phyloP scores from a whole-genome alignment of 768 basidiomycete genomes.

The Antrodiella citrinella region DNA sequence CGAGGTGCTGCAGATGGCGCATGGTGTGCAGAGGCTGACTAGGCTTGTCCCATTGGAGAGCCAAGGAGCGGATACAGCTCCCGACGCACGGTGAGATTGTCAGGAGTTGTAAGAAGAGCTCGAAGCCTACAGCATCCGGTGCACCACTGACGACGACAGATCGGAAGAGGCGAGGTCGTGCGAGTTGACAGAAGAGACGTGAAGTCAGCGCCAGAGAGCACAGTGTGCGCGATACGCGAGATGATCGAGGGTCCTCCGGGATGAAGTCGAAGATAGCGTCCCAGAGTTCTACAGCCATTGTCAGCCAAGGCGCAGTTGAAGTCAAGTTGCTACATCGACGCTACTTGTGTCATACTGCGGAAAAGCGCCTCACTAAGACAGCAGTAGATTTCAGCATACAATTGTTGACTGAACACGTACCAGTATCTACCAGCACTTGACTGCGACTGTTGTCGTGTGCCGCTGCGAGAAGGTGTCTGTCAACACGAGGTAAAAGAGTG shows the following conservation, averaged over 20 bases:
- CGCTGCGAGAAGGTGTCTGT: too few relatives aligned
- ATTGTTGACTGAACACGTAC: too few relatives aligned
- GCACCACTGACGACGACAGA: not conserved
- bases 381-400: too few relatives aligned
- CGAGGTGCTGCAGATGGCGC: not conserved
- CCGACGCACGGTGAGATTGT: not conserved
- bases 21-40: not conserved
- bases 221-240: not conserved
- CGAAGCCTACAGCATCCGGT: not conserved
- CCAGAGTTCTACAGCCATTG: not conserved
- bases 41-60: not conserved
- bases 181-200: not conserved
- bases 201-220: not conserved
- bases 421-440: too few relatives aligned
- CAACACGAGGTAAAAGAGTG: too few relatives aligned
- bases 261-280: not conserved
- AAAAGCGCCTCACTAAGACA: too few relatives aligned
- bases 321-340: too few relatives aligned
- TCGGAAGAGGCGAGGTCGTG: not conserved
- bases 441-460: too few relatives aligned
- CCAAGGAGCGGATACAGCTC: not conserved
- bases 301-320: too few relatives aligned
- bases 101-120: not conserved
- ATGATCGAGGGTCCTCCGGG: too few relatives aligned
- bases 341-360: too few relatives aligned